Base-by-base conservation (phyloP, 1,139 yeast genomes). In the Geotrichum australiense region DNA sequence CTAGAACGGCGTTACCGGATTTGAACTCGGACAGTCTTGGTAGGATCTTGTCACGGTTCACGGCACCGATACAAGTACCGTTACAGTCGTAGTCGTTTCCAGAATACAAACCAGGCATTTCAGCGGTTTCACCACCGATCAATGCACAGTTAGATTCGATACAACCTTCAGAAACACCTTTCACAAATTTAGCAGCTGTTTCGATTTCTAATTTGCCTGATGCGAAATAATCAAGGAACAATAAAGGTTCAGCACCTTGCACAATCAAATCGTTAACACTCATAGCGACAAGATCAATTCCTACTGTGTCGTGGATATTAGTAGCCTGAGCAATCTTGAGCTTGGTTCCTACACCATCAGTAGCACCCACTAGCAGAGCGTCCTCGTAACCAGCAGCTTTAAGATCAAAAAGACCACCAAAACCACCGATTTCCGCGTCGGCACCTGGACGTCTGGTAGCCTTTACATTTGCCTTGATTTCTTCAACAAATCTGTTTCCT, bases 41-140 rank as follows among this genome's bases (percentile, higher is more conserved):
- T 54, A 93, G 70, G 42, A 91, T 76, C 51, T 76, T 73, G 49
- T 70, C 66, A 57, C 82, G 84, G 53, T 74, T 69, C n/a, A 93
- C 97, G n/a, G 98, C 98, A 57, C 99, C 99, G 40, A 93, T 89
- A 41, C 96, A 93, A 32, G 98, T 91, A 64, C 99, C 98, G 58
- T 91, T 91, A 47, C 96, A 89, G 65, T 93, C 99, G 61, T 93
- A 93, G 64, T 93, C 98, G 35, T 93, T 94, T 46, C 79, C 87
- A 46, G 80, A 83, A 59, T 93, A 93, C 82, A 93, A 86, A 52
- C 98, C 98, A 31, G 99, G 99, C 99, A 93, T 93, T 71, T 93
- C 99, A 45, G 95, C 85, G 38, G 99, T 93, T 65, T 93, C 98
- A 53, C 98, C 99, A 44, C 99, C 99, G 48, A 93, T 96, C 49